phyloP scores from a whole-genome alignment of 306 rosid species.

The Pterocarpus santalinus region DNA sequence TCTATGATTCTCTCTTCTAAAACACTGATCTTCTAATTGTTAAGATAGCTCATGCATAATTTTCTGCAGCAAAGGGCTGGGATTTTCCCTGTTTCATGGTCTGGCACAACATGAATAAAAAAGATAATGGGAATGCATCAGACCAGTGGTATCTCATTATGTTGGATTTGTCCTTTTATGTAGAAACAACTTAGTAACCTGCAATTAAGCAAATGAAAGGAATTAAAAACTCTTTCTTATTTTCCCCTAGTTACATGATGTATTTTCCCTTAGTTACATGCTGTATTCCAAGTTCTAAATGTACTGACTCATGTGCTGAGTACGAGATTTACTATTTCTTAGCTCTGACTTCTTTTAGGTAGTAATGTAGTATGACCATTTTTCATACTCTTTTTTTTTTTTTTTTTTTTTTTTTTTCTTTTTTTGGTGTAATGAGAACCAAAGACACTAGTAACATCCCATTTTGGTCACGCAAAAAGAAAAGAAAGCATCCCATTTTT shows the following conservation, averaged over 20 bases:
- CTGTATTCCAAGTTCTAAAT: constrained; percentile 15
- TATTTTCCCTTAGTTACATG: not conserved
- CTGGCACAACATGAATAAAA: not conserved
- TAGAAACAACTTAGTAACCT: constrained; percentile 21
- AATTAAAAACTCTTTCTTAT: constrained; percentile 13
- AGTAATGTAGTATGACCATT: not conserved
- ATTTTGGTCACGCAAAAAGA: no score
- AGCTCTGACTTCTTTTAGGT: constrained; percentile 1
- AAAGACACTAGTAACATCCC: not conserved
- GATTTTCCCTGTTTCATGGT: constrained; percentile 1
- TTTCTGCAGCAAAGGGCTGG: constrained; percentile 11
- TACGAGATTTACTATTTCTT: not conserved
- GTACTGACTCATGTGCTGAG: not conserved
- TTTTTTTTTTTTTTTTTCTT: not conserved
- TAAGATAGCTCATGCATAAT: constrained; percentile 26
- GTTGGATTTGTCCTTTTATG: constrained; percentile 21
- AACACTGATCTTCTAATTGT: constrained; percentile 21
- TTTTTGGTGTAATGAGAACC: constrained; percentile 1
- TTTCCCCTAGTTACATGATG: not conserved
- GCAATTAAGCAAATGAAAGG: constrained; percentile 2
- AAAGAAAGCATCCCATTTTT: constrained; percentile 15
- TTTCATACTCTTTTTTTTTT: not conserved
- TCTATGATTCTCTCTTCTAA: not conserved
- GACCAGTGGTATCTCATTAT: not conserved
- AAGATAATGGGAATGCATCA: not conserved